phyloP scores from a whole-genome alignment of 148 eudicot species.

The Rhododendron griersonianum region DNA sequence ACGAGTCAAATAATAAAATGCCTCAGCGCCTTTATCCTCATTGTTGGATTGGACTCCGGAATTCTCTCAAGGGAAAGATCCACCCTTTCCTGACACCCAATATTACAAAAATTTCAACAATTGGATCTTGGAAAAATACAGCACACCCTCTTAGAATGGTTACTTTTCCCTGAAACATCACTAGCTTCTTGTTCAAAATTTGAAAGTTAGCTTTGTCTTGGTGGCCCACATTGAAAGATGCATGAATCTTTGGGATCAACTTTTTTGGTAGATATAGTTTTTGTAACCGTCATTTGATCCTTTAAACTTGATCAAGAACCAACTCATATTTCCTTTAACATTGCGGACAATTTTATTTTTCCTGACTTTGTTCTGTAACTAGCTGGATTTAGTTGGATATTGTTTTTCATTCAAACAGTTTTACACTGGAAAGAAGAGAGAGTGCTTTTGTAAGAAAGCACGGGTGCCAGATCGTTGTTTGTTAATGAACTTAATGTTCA shows the following conservation, averaged over 20 bases:
- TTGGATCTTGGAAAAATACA: neutral
- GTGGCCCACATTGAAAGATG: too few species aligned
- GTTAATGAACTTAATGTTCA: neutral
- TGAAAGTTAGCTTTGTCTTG: too few species aligned
- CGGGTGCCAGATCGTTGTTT: neutral
- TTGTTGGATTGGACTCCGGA: neutral
- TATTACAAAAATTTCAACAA: neutral
- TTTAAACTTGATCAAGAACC: neutral
- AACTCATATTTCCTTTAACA: neutral
- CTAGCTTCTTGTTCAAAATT: neutral
- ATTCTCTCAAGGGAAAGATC: neutral
- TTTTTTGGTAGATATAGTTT: neutral
- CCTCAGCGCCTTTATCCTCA: too few species aligned
- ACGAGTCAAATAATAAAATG: neutral
- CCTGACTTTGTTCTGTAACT: neutral
- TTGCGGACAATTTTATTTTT: neutral
- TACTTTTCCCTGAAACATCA: too few species aligned
- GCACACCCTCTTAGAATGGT: neutral
- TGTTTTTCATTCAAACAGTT: neutral
- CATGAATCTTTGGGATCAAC: too few species aligned
- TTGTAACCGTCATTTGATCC: neutral
- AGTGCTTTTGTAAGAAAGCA: slow-evolving; percentile 3
- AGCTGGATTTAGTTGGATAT: neutral
- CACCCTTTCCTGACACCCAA: neutral
- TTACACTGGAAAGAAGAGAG: neutral